Conservation (phyloP, 176 grass and related monocot species). For the Oryza australiensis region DNA sequence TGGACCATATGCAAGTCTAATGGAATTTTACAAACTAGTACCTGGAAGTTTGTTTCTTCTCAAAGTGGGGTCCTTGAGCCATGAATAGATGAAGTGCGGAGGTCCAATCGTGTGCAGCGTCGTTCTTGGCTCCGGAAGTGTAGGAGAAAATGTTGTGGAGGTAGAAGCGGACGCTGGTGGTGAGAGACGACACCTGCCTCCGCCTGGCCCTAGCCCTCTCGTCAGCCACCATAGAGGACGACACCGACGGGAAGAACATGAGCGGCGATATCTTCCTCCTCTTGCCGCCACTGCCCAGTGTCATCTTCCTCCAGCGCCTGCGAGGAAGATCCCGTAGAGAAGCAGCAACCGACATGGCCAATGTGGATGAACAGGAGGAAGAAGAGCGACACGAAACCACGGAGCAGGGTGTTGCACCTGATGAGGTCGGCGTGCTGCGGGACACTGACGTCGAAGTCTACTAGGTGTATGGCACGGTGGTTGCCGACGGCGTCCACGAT, state of each 20-base stretch:
- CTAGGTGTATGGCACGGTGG: no score
- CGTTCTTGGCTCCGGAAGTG: slow-evolving; percentile 5
- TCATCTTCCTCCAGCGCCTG: slow-evolving; percentile 35
- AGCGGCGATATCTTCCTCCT: slow-evolving; percentile 76
- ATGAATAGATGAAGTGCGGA: no score
- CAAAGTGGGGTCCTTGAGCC: no score
- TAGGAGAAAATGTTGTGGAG: slow-evolving; percentile 53
- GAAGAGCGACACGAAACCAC: slow-evolving; percentile 62
- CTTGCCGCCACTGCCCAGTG: slow-evolving; percentile 32
- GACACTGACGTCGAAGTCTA: no score
- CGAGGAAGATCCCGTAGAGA: slow-evolving; percentile 14
- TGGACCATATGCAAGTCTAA: no score
- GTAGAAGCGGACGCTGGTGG: slow-evolving; percentile 41
- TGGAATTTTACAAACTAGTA: no score
- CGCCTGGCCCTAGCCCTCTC: slow-evolving; percentile 5
- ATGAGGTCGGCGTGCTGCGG: no score
- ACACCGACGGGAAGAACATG: slow-evolving; percentile 29
- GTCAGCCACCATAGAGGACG: slow-evolving; percentile 14
- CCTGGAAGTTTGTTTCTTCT: no score
- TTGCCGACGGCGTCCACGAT: no score
- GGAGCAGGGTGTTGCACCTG: slow-evolving; percentile 19
- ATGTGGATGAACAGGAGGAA: slow-evolving; percentile 62
- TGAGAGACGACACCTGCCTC: slow-evolving; percentile 38
- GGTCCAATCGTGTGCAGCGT: no score
- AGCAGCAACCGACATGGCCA: slow-evolving; percentile 57